Conservation (phyloP, 2,329 filamentous ascomycete genomes). For the Cadophora gregata region DNA sequence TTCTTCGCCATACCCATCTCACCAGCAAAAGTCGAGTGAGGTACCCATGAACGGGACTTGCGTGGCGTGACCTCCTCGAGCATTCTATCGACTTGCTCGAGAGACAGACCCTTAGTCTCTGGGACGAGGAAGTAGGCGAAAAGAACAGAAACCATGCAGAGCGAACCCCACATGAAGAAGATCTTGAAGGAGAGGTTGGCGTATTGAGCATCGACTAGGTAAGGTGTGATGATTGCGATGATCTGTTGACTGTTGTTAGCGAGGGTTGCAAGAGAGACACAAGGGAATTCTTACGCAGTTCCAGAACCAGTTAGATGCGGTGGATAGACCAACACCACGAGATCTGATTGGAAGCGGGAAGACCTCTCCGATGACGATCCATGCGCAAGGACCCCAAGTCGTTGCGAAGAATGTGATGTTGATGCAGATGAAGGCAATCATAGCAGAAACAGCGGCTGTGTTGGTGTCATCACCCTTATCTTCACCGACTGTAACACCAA, state of each 20-base stretch:
- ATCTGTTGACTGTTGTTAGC: constrained; percentile 70
- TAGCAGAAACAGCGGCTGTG: not conserved
- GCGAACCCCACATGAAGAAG: constrained; percentile 77
- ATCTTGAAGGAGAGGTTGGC: constrained; percentile 76
- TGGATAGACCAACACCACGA: constrained; percentile 83
- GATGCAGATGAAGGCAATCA: constrained; percentile 71
- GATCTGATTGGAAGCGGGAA: constrained; percentile 83
- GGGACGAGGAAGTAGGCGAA: constrained; percentile 80
- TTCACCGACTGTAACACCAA: not conserved
- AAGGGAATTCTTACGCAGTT: constrained; percentile 52
- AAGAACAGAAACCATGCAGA: constrained; percentile 72
- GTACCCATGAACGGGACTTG: no score
- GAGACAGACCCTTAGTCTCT: constrained; percentile 82
- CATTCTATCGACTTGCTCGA: constrained; percentile 22
- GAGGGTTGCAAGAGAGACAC: not conserved
- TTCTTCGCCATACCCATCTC: constrained; percentile 36
- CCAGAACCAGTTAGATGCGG: constrained; percentile 90
- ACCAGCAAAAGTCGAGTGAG: no score
- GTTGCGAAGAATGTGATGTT: constrained; percentile 86
- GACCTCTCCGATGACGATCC: constrained; percentile 86
- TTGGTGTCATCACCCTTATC: not conserved
- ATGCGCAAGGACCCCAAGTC: constrained; percentile 75
- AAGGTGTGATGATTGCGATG: constrained; percentile 74
- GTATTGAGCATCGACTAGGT: constrained; percentile 69
- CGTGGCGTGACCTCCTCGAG: no score